These are phyloP conservation scores for Alternaria sp. DNA, from an alignment of 2,329 filamentous ascomycete species.

Conservation along the genomic window DNA sequence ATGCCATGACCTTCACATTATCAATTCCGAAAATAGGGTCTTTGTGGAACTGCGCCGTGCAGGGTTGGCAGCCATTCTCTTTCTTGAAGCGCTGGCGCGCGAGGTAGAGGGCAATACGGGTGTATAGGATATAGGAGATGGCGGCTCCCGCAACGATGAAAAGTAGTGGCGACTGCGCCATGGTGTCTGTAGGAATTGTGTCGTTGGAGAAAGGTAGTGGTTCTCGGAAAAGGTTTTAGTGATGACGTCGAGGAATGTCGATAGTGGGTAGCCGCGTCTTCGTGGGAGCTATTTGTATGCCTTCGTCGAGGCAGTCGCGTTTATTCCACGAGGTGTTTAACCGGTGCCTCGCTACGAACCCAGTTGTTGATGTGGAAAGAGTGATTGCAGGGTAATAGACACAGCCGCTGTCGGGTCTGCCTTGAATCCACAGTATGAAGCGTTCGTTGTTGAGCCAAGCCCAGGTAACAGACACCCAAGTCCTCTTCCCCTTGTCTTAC, in stretches of 20 bases:
- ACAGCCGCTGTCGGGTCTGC: not conserved
- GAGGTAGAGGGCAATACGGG: constrained; percentile 42
- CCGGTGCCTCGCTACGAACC: not conserved
- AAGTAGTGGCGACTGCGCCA: constrained; percentile 35
- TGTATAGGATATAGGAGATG: constrained; percentile 44
- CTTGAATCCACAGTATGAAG: not conserved
- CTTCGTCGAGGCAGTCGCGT: not conserved
- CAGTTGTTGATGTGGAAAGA: not conserved
- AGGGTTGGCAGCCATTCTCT: constrained; percentile 56
- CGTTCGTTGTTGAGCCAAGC: not conserved
- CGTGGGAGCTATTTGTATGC: not conserved
- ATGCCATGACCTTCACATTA: constrained; percentile 51
- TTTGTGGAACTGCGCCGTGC: constrained; percentile 55
- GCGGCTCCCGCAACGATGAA: constrained; percentile 40
- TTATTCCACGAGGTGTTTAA: not conserved
- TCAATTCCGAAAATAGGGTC: constrained; percentile 64
- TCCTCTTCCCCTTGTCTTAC: not conserved
- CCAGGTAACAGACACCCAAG: not conserved
- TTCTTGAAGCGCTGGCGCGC: constrained; percentile 47
- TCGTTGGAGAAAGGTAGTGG: not conserved
- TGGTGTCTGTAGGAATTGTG: constrained; percentile 8
- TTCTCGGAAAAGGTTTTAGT: not conserved
- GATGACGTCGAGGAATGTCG: not conserved
- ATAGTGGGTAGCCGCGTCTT: not conserved
- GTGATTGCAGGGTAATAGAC: not conserved